phyloP scores from a whole-genome alignment of 164 flowering plant species.

The Berberis vulgaris region DNA sequence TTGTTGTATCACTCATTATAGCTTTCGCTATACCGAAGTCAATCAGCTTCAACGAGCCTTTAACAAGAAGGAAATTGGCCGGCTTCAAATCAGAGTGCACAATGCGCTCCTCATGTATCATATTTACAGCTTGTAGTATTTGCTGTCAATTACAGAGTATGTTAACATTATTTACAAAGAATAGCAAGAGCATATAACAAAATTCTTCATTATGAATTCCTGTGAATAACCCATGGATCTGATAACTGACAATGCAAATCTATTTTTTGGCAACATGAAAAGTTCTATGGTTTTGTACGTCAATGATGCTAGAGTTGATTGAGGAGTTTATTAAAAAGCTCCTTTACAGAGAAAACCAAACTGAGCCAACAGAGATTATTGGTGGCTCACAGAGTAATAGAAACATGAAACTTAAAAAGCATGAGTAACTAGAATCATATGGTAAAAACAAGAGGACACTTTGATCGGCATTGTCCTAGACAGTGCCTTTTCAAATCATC shows the following conservation, averaged over 20 bases:
- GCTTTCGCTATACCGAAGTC: slow-evolving; percentile 99
- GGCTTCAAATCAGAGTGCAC: slow-evolving; percentile 99
- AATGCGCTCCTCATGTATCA: slow-evolving; percentile 95
- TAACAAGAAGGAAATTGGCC: slow-evolving; percentile 96
- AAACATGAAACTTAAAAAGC: too few relatives aligned
- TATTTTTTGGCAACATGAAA: too few relatives aligned
- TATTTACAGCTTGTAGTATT: slow-evolving; percentile 92
- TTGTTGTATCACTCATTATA: slow-evolving; percentile 92
- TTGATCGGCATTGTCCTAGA: too few relatives aligned
- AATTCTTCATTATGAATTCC: background rate
- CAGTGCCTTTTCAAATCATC: too few relatives aligned
- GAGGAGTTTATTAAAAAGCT: too few relatives aligned
- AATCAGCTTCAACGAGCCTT: slow-evolving; percentile 86
- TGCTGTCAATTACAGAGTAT: slow-evolving; percentile 41
- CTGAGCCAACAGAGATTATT: too few relatives aligned
- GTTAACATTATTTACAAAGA: background rate
- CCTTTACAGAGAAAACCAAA: too few relatives aligned
- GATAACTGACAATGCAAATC: background rate
- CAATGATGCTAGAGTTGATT: too few relatives aligned
- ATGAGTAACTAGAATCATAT: too few relatives aligned
- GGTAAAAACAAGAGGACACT: too few relatives aligned
- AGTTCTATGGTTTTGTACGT: too few relatives aligned
- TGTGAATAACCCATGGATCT: background rate
- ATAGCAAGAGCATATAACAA: background rate
- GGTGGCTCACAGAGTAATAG: too few relatives aligned